Evolutionary conservation across 345 rosid genomes (phyloP), one percentile per base, ranked within the genome.

Genomic region (Heritiera littoralis): DNA sequence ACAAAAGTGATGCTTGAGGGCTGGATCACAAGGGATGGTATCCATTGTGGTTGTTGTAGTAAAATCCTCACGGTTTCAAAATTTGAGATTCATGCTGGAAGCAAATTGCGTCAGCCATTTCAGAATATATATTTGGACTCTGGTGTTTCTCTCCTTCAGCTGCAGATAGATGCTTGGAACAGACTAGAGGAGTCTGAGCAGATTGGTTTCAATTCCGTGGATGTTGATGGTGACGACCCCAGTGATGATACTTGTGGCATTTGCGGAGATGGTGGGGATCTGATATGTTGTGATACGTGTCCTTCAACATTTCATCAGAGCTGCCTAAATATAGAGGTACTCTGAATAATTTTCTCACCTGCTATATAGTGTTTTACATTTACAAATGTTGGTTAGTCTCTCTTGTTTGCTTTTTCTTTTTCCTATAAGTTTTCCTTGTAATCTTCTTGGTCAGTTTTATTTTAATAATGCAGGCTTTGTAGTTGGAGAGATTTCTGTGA

Each of bases 251-350:
- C 98, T 60, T 96, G 99, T 88, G 94, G 97, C 82, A 88, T 92
- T 54, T 96, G 99, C 85, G 99, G 97, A 77, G 99, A 96, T 85
- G 98, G 98, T 81, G 99, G 99, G 74, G 92, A 94, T 85, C 86
- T 96, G 82, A 92, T 96, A 58, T 96, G 99, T 82, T 94, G 98
- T 81, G 99, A 96, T 83, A 84, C 97, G 78, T 96, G 99, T 75
- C 98, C 99, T 71, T 96, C 99, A 77, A 94, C 99, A 65, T 94
- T 89, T 87, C 99, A 96, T 86, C 94, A 86, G 86, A 87, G 83
- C 85, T 96, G 98, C 93, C 83, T 94, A 52, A 89, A 85, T 79
- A 89, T 96, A 81, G 81, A 87, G 88, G 99, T 94, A 87, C 76
- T 83, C 56, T 69, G 55, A 32, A 13, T 76, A 9, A 10, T 49